These are phyloP conservation scores for Bipolaris zeicola DNA, from an alignment of 2,329 filamentous ascomycete species.

Conservation along the genomic window DNA sequence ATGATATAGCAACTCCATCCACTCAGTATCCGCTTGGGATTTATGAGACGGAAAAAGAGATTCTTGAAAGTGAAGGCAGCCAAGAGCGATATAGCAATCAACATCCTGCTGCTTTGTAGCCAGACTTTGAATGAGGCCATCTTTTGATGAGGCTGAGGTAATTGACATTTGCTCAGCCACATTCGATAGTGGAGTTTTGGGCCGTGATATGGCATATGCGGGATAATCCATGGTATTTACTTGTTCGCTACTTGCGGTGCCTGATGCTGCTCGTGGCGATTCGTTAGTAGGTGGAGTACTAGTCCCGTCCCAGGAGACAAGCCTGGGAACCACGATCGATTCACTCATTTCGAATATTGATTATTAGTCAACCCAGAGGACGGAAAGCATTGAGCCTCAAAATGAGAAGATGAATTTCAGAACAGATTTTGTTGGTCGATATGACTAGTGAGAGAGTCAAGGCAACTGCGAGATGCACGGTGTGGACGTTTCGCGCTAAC, in stretches of 20 bases:
- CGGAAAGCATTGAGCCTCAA: neutral
- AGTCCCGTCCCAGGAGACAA: conserved; percentile 1
- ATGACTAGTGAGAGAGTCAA: neutral
- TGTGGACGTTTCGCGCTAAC: conserved; percentile 10
- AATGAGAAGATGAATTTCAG: neutral
- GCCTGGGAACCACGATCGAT: neutral
- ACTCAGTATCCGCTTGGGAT: conserved; percentile 9
- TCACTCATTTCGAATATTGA: conserved; percentile 1
- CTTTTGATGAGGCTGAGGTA: conserved; percentile 13
- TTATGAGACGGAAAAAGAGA: neutral
- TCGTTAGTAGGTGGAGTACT: conserved; percentile 1
- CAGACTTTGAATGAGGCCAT: neutral
- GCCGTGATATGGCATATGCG: neutral
- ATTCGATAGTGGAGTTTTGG: neutral
- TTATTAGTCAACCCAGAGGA: neutral
- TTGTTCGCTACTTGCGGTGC: neutral
- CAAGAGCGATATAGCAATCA: conserved; percentile 43
- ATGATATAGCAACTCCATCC: conserved; percentile 33
- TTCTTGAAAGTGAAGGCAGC: conserved; percentile 37
- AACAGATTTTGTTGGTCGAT: neutral
- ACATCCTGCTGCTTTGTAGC: conserved; percentile 24
- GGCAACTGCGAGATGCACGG: conserved; percentile 14
- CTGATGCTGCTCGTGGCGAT: neutral
- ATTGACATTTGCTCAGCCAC: conserved; percentile 15
- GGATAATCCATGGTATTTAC: neutral